Percentiles rank a stretch among this genome's conserved stretches.
These are phyloP conservation scores for Neocucurbitaria cava DNA, from an alignment of 2,329 filamentous ascomycete genomes.

Conservation along the genomic window DNA sequence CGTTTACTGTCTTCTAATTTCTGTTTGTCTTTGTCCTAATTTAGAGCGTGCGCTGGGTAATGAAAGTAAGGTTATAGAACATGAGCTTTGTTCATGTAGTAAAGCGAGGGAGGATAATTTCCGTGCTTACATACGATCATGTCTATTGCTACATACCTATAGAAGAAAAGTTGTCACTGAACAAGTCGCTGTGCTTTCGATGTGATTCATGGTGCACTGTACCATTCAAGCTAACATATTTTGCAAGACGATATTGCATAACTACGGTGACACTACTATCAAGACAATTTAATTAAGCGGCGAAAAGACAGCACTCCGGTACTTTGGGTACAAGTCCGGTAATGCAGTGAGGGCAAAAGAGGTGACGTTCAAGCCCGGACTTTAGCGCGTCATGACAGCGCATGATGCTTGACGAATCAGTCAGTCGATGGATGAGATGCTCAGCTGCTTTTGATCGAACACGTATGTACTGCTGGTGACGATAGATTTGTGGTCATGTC, in stretches of 20 bases:
- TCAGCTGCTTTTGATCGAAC: neutral
- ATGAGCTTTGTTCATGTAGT: neutral
- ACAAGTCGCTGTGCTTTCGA: neutral
- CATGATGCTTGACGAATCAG: neutral
- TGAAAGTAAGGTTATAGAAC: neutral
- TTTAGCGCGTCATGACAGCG: neutral
- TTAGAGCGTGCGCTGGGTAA: neutral
- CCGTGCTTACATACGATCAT: constrained; percentile 8
- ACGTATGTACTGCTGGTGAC: neutral
- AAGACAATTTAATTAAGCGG: too few species aligned
- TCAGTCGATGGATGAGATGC: neutral
- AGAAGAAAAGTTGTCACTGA: constrained; percentile 15
- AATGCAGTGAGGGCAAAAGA: neutral
- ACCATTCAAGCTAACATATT: too few species aligned
- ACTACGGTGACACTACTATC: too few species aligned
- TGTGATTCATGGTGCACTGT: neutral
- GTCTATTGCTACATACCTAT: constrained; percentile 8
- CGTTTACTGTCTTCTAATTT: neutral
- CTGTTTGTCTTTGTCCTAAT: neutral
- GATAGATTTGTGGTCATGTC: neutral
- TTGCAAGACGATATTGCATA: too few species aligned
- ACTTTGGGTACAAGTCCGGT: neutral
- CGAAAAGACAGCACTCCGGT: neutral
- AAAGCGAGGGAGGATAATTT: constrained; percentile 1
- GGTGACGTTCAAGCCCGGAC: neutral